phyloP scores from a whole-genome alignment of 768 basidiomycete species.

The Naganishia onofrii region DNA sequence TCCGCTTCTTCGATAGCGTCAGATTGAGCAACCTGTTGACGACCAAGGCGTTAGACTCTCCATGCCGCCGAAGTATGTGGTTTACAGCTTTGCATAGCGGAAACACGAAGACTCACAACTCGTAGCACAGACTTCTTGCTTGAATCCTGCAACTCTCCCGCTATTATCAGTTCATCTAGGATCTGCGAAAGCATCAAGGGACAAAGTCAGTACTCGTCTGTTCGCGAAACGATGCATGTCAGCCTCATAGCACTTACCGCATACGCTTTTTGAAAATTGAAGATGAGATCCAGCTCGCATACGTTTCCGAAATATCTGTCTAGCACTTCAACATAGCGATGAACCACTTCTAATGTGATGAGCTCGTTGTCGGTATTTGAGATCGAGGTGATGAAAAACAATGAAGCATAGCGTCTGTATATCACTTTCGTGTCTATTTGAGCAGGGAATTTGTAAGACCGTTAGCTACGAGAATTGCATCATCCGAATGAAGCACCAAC shows the following conservation, averaged over 20 bases:
- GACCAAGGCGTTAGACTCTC: neutral
- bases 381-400: conserved; percentile 92
- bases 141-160: conserved; percentile 90
- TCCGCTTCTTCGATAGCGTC: conserved; percentile 55
- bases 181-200: conserved; percentile 54
- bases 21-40: conserved; percentile 51
- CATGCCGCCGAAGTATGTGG: neutral
- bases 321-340: conserved; percentile 89
- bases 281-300: conserved; percentile 87
- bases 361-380: conserved; percentile 84
- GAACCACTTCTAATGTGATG: conserved; percentile 84
- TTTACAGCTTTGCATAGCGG: neutral
- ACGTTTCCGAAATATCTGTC: conserved; percentile 84
- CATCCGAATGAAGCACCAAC: conserved; percentile 51
- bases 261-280: conserved; percentile 97
- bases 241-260: conserved; percentile 56
- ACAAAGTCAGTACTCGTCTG: neutral
- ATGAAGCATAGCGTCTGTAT: conserved; percentile 89
- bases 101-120: conserved; percentile 48
- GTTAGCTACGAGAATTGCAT: neutral
- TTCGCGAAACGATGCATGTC: neutral
- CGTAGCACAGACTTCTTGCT: conserved; percentile 65
- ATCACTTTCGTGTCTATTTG: conserved; percentile 74
- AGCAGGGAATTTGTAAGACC: neutral
- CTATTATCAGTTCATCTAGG: conserved; percentile 86